These are phyloP conservation scores for Chlorophyllum brunneum DNA, from an alignment of 768 basidiomycete genomes.

Conservation along the genomic window DNA sequence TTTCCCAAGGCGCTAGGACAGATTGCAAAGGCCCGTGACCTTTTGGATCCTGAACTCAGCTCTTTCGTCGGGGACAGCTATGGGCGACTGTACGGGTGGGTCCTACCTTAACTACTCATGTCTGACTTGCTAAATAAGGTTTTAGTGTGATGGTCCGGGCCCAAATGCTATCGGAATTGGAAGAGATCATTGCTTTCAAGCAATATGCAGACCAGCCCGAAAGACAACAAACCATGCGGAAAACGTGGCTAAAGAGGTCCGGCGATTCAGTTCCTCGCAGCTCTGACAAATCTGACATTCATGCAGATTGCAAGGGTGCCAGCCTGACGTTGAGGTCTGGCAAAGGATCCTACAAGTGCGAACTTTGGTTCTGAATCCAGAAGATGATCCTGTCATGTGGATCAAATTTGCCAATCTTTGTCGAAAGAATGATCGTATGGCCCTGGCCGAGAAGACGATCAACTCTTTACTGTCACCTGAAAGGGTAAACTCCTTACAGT, in stretches of 20 bases:
- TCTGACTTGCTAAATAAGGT: slow-evolving; percentile 5
- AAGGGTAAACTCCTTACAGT: slow-evolving; percentile 36
- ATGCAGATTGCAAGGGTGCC: slow-evolving; percentile 84
- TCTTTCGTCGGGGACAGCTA: slow-evolving; percentile 95
- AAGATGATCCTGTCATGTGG: slow-evolving; percentile 96
- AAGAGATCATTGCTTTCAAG: slow-evolving; percentile 96
- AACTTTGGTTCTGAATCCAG: slow-evolving; percentile 87
- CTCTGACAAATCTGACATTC: neutral
- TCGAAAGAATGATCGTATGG: slow-evolving; percentile 91
- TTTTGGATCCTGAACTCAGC: slow-evolving; percentile 86
- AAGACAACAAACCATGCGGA: slow-evolving; percentile 83
- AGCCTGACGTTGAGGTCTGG: slow-evolving; percentile 99
- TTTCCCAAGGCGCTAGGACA: slow-evolving; percentile 87
- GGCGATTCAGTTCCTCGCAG: slow-evolving; percentile 7
- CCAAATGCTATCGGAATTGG: slow-evolving; percentile 96
- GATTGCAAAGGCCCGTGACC: slow-evolving; percentile 89
- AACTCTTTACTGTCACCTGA: slow-evolving; percentile 84
- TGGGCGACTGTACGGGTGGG: slow-evolving; percentile 94
- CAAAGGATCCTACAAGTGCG: slow-evolving; percentile 96
- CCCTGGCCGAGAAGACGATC: slow-evolving; percentile 95
- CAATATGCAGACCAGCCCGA: slow-evolving; percentile 92
- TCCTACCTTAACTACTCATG: slow-evolving; percentile 8
- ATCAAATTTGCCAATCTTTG: slow-evolving; percentile 98
- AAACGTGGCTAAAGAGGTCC: slow-evolving; percentile 97
- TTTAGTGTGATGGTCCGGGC: slow-evolving; percentile 90